Conservation (phyloP, 495 filamentous ascomycete genomes). For the Trichoderma asperelloides region DNA sequence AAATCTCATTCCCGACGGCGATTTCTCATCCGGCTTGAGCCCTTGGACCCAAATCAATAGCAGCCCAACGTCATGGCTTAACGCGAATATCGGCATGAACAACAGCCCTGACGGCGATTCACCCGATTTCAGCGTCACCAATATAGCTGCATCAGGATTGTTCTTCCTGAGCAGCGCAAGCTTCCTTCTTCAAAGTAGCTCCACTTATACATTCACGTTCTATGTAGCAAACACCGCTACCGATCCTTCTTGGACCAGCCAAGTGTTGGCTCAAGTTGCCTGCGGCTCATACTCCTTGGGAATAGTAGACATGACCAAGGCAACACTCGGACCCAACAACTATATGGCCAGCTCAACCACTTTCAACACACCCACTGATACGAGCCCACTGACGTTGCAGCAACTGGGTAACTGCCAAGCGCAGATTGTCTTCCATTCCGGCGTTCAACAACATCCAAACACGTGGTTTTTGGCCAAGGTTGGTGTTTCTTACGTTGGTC, state of each 20-base stretch:
- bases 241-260: background rate
- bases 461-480: background rate
- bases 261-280: background rate
- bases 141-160: background rate
- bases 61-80: background rate
- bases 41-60: background rate
- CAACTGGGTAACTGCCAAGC: background rate
- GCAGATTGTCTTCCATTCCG: background rate
- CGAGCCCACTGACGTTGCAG: background rate
- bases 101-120: background rate
- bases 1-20: background rate
- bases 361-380: background rate
- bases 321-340: background rate
- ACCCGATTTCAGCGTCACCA: background rate
- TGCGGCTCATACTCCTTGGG: background rate
- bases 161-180: background rate
- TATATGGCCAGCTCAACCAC: background rate
- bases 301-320: background rate
- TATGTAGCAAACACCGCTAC: background rate
- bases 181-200: background rate
- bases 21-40: background rate
- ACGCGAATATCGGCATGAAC: background rate
- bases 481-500: background rate
- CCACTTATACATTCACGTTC: background rate
- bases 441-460: background rate